These are phyloP conservation scores for Uncinocarpus reesii DNA, from an alignment of 2,329 filamentous ascomycete genomes.

Conservation along the genomic window DNA sequence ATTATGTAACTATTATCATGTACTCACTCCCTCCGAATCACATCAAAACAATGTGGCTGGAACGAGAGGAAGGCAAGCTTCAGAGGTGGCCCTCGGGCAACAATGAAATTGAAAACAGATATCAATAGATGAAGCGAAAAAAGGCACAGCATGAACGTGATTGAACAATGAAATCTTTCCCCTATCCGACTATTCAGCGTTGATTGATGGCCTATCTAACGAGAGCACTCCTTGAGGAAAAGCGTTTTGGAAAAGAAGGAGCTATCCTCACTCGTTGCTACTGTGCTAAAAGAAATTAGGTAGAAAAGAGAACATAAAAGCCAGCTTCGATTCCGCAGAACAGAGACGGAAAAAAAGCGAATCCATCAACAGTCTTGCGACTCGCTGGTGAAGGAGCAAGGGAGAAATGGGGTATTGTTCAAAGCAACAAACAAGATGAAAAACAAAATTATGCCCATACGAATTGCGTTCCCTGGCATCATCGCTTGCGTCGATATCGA, in stretches of 20 bases:
- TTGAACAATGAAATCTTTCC: not conserved
- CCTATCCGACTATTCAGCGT: not conserved
- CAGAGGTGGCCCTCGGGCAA: no score
- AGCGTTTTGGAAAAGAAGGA: not conserved
- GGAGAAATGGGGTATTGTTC: not conserved
- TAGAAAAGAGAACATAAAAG: not conserved
- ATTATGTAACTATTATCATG: no score
- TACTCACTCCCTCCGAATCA: no score
- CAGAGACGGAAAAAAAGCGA: not conserved
- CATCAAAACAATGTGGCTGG: no score
- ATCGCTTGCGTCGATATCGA: no score
- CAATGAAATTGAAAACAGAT: no score
- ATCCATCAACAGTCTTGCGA: not conserved
- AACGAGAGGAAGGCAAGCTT: no score
- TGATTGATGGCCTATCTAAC: not conserved
- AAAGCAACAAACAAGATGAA: not conserved
- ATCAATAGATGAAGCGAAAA: not conserved
- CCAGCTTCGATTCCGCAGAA: not conserved
- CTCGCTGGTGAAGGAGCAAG: not conserved
- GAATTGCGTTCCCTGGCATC: no score
- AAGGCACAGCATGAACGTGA: not conserved
- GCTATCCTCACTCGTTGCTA: not conserved
- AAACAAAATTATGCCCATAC: not conserved
- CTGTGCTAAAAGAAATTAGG: not conserved
- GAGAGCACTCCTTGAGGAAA: not conserved